Conservation (phyloP, 2,329 filamentous ascomycete species). For the Fusarium scirpi region DNA sequence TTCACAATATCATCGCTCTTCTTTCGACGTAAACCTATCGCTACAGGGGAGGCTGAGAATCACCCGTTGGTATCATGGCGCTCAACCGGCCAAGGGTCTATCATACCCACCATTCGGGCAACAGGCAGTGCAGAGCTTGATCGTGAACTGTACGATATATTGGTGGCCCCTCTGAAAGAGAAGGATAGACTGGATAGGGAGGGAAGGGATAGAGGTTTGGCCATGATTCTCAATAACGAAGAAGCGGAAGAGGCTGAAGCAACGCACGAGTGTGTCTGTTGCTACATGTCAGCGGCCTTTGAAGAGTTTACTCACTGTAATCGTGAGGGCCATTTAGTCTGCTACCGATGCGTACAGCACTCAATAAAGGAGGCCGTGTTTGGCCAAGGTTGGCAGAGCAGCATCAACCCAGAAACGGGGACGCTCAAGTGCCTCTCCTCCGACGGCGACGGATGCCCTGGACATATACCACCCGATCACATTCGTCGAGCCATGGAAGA, state of each 20-base stretch:
- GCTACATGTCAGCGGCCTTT: conserved; percentile 77
- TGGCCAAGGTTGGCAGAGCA: conserved; percentile 90
- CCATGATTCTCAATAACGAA: conserved; percentile 65
- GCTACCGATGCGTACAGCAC: conserved; percentile 84
- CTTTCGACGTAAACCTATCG: conserved; percentile 70
- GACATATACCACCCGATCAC: conserved; percentile 76
- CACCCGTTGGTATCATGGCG: conserved; percentile 74
- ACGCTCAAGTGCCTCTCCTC: conserved; percentile 88
- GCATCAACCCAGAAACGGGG: conserved; percentile 77
- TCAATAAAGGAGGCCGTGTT: conserved; percentile 90
- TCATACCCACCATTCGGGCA: conserved; percentile 70
- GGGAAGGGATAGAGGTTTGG: conserved; percentile 64
- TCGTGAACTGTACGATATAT: conserved; percentile 68
- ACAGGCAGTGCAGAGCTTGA: conserved; percentile 76
- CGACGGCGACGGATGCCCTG: conserved; percentile 75
- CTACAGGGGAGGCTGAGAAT: conserved; percentile 66
- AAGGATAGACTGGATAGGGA: conserved; percentile 59
- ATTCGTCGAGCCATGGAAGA: conserved; percentile 79
- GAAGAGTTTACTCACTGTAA: conserved; percentile 81
- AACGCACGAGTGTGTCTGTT: conserved; percentile 80
- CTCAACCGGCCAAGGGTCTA: conserved; percentile 65
- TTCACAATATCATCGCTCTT: conserved; percentile 79
- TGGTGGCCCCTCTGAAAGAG: conserved; percentile 66
- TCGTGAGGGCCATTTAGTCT: conserved; percentile 76
- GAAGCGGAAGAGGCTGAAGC: conserved; percentile 69